Conservation (phyloP, 2,329 filamentous ascomycete genomes). For the Stachybotrys elegans region DNA sequence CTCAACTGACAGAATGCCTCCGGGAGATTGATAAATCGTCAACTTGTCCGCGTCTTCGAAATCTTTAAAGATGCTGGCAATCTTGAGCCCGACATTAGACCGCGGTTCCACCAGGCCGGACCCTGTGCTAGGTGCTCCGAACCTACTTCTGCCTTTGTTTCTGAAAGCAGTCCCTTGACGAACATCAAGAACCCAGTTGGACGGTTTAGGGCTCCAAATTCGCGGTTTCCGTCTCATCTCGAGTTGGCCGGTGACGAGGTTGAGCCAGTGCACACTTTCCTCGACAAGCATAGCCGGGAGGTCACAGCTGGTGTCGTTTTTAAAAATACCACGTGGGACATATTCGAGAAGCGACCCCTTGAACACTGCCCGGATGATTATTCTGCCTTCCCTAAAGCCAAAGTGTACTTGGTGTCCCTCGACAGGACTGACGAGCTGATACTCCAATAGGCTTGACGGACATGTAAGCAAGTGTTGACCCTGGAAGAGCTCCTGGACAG, state of each 20-base stretch:
- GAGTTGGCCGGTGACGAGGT: constrained; percentile 33
- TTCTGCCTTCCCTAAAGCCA: constrained; percentile 33
- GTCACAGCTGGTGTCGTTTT: constrained; percentile 27
- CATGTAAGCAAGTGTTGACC: constrained; percentile 43
- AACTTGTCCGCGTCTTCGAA: constrained; percentile 24
- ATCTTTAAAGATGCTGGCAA: constrained; percentile 39
- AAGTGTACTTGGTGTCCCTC: constrained; percentile 41
- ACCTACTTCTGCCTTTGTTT: constrained; percentile 6
- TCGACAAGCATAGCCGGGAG: constrained; percentile 46
- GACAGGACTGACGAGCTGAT: constrained; percentile 26
- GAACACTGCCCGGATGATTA: constrained; percentile 39
- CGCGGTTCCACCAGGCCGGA: constrained; percentile 42
- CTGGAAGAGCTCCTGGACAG: constrained; percentile 48
- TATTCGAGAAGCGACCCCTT: constrained; percentile 21
- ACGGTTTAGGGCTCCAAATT: constrained; percentile 18
- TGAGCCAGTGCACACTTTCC: constrained; percentile 56
- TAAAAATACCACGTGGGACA: constrained; percentile 27
- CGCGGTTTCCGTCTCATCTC: constrained; percentile 44
- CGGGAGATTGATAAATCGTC: constrained; percentile 31
- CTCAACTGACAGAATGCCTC: constrained; percentile 35
- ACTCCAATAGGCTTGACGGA: constrained; percentile 51
- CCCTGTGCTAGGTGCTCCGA: neutral
- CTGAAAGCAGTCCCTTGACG: constrained; percentile 11
- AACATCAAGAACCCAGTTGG: constrained; percentile 30
- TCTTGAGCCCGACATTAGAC: constrained; percentile 29